A percentile compares a stretch with the other conserved stretches of the same genome.
These are phyloP conservation scores for Pestalotiopsis sp. DNA, from an alignment of 2,329 filamentous ascomycete species.

Conservation along the genomic window DNA sequence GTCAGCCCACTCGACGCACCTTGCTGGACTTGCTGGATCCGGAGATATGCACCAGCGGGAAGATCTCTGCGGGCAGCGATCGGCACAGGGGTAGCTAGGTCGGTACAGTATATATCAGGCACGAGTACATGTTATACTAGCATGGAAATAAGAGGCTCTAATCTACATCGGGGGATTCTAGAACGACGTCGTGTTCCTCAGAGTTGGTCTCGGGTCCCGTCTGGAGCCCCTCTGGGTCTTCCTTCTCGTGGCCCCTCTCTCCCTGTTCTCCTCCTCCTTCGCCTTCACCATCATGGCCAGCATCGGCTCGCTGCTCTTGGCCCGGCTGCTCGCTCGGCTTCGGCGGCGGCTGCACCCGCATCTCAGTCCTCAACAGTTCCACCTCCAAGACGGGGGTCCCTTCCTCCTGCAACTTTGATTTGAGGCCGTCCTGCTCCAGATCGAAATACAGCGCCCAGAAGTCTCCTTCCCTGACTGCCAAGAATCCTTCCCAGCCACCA, in stretches of 20 bases:
- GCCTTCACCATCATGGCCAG: neutral
- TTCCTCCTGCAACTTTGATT: constrained; percentile 40
- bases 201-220: neutral
- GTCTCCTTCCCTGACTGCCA: constrained; percentile 46
- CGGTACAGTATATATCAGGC: neutral
- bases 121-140: neutral
- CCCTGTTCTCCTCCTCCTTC: neutral
- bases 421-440: constrained; percentile 44
- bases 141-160: constrained; percentile 7
- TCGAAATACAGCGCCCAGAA: constrained; percentile 52
- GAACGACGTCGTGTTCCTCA: neutral
- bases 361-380: constrained; percentile 54
- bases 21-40: neutral
- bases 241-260: constrained; percentile 14
- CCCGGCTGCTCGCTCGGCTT: constrained; percentile 3
- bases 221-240: neutral
- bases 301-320: neutral
- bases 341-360: constrained; percentile 29
- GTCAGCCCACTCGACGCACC: neutral
- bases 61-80: neutral
- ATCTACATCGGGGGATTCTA: constrained; percentile 27
- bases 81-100: neutral
- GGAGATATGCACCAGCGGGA: neutral
- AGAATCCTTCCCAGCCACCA: constrained; percentile 51
- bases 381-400: constrained; percentile 55